These are phyloP conservation scores for Cardamine chenopodiifolia DNA, from an alignment of 345 rosid genomes.

Conservation along the genomic window DNA sequence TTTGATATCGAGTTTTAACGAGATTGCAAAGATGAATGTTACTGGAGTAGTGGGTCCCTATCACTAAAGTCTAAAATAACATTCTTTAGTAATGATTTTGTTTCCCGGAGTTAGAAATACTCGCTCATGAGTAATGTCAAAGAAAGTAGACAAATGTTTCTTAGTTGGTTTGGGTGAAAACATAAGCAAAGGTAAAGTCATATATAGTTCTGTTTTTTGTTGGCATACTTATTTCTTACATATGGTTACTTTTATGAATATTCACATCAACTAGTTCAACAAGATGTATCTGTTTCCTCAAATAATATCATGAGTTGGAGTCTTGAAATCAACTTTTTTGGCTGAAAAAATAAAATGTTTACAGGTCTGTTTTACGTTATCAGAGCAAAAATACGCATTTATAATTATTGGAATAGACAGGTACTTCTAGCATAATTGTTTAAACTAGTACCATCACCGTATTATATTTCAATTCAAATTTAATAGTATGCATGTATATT, in stretches of 20 bases:
- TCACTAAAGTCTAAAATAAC: not conserved
- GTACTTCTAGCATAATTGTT: not conserved
- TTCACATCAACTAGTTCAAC: conserved; percentile 6
- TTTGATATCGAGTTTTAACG: not conserved
- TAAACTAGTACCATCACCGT: not conserved
- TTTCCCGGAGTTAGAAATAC: conserved; percentile 16
- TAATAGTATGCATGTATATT: not conserved
- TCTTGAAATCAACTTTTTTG: not conserved
- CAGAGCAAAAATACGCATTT: not conserved
- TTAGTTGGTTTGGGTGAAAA: conserved; percentile 18
- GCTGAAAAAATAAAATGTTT: not conserved
- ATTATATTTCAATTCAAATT: not conserved
- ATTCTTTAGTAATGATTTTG: conserved; percentile 37
- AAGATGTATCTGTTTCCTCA: not conserved
- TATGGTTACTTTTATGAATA: conserved; percentile 18
- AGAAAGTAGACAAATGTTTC: conserved; percentile 19
- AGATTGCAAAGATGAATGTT: not conserved
- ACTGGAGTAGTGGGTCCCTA: conserved; percentile 23
- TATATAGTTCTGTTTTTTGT: conserved; percentile 20
- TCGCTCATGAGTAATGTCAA: conserved; percentile 16
- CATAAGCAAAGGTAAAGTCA: conserved; percentile 30
- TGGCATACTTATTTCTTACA: conserved; percentile 28
- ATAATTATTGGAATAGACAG: not conserved
- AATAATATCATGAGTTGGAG: not conserved
- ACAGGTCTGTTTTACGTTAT: not conserved